A percentile compares a stretch with the other conserved stretches of the same genome.
Evolutionary conservation across 495 filamentous ascomycete species (phyloP).

Genomic region (Aspergillus ostianus): DNA sequence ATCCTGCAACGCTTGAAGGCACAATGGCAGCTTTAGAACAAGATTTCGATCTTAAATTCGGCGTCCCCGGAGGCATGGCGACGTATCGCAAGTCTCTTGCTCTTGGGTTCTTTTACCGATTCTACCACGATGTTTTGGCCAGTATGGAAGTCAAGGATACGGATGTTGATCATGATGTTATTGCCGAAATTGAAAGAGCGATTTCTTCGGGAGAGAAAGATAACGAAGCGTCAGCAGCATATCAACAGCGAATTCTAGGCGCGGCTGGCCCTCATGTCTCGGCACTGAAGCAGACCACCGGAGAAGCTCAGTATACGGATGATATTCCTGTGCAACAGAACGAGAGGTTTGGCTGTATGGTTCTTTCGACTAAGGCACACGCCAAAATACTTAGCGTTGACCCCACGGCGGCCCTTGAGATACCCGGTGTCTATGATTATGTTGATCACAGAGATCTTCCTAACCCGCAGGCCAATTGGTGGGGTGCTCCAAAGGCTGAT

Average conservation of each 20-base stretch:
- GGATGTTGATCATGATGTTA: conserved; percentile 51
- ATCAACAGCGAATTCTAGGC: conserved; percentile 73
- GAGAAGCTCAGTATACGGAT: conserved; percentile 94
- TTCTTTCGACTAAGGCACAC: conserved; percentile 85
- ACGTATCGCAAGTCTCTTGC: conserved; percentile 91
- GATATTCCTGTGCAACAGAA: conserved; percentile 87
- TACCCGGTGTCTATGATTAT: conserved; percentile 61
- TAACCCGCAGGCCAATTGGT: conserved; percentile 76
- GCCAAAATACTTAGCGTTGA: conserved; percentile 82
- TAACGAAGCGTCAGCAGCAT: conserved; percentile 44
- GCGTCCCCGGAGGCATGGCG: conserved; percentile 94
- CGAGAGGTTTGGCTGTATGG: conserved; percentile 83
- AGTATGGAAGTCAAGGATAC: conserved; percentile 43
- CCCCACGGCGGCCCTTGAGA: conserved; percentile 68
- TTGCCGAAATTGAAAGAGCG: conserved; percentile 58
- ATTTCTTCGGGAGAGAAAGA: conserved; percentile 61
- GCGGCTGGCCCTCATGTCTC: conserved; percentile 82
- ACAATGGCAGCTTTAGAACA: conserved; percentile 81
- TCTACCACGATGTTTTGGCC: conserved; percentile 71
- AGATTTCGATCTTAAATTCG: conserved; percentile 82
- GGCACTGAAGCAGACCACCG: conserved; percentile 89
- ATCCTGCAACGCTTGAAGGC: conserved; percentile 79
- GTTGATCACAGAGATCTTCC: conserved; percentile 79
- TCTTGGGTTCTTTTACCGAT: conserved; percentile 84
- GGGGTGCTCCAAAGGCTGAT: conserved; percentile 85